Evolutionary conservation across 169 alveolate species (phyloP).

Genomic region (Toxoplasma gondii): DNA sequence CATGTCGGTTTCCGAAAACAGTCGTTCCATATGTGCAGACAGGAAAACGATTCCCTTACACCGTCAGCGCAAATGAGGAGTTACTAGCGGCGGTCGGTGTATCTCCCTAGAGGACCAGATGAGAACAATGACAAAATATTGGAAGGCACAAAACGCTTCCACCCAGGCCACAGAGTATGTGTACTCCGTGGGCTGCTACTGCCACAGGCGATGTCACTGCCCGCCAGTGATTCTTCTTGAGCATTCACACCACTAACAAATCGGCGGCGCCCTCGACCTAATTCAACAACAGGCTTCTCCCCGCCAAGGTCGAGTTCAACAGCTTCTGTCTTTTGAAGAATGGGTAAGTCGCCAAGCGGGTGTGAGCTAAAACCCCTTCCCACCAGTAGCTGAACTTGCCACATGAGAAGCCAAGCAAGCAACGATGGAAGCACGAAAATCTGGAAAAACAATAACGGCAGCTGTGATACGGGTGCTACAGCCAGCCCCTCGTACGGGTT

Average conservation of each 20-base stretch:
- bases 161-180: background rate
- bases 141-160: background rate
- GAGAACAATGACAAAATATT: background rate
- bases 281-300: background rate
- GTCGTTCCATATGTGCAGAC: too few relatives aligned
- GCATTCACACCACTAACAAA: background rate
- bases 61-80: too few relatives aligned
- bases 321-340: background rate
- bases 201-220: background rate
- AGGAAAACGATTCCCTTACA: too few relatives aligned
- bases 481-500: constrained; percentile 32
- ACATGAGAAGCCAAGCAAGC: background rate
- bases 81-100: background rate
- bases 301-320: background rate
- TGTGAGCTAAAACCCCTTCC: background rate
- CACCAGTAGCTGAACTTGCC: background rate
- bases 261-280: background rate
- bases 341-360: background rate
- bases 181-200: background rate
- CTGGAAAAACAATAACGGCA: constrained; percentile 14
- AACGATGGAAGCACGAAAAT: background rate
- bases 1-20: too few relatives aligned
- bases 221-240: background rate
- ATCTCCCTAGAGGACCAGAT: background rate
- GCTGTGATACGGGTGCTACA: background rate